Evolutionary conservation across 2,329 filamentous ascomycete species (phyloP).

Genomic region (Ascochyta viciae-villosae): DNA sequence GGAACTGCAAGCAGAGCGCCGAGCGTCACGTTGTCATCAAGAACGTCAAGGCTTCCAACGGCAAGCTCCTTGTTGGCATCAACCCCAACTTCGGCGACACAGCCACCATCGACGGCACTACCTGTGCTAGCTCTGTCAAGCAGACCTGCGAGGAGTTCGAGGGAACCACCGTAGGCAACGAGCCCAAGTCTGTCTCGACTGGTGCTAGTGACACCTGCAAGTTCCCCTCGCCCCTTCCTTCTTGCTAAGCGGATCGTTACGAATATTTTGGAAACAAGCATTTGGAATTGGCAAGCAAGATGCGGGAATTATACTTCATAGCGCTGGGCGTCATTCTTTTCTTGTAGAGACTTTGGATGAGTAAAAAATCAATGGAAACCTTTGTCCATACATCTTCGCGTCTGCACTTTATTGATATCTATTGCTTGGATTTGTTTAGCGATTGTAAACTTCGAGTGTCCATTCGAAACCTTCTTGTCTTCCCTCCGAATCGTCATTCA

Average conservation of each 20-base stretch:
- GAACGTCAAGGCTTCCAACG: conserved; percentile 49
- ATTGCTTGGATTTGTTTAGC: too few species aligned
- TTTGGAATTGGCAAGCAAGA: not conserved
- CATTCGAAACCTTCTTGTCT: not conserved
- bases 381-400: not conserved
- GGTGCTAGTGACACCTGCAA: conserved; percentile 27
- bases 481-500: not conserved
- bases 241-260: conserved; percentile 29
- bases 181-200: conserved; percentile 24
- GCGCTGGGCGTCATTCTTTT: conserved; percentile 24
- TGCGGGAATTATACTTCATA: conserved; percentile 8
- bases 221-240: conserved; percentile 23
- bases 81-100: conserved; percentile 60
- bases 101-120: conserved; percentile 41
- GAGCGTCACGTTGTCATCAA: conserved; percentile 53
- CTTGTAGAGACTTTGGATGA: conserved; percentile 23
- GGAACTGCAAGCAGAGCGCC: conserved; percentile 54
- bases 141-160: conserved; percentile 34
- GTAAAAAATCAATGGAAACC: not conserved
- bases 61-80: conserved; percentile 55
- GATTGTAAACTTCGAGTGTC: not conserved
- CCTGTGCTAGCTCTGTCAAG: conserved; percentile 27
- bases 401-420: not conserved
- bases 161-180: conserved; percentile 25
- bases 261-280: not conserved